A percentile compares a stretch with the other conserved stretches of the same genome.
Evolutionary conservation across 345 rosid genomes (phyloP).

Genomic region (Populus alba): DNA sequence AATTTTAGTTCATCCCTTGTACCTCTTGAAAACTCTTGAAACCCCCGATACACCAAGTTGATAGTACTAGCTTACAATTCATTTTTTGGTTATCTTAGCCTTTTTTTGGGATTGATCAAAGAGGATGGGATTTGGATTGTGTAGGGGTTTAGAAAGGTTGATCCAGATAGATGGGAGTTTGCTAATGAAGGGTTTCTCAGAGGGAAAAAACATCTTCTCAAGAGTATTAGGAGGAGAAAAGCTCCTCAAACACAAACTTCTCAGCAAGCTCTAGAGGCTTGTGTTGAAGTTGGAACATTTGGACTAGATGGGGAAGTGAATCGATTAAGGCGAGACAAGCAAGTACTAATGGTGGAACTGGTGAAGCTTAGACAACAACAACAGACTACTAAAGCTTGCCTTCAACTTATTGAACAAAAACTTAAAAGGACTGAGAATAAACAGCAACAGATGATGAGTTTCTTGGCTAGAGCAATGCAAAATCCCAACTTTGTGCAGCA

Average conservation of each 20-base stretch:
- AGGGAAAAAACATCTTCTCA: conserved; percentile 66
- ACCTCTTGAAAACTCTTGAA: not conserved
- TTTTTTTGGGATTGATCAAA: conserved; percentile 14
- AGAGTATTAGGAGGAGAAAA: conserved; percentile 59
- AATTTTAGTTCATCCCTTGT: not conserved
- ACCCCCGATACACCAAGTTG: too few species aligned
- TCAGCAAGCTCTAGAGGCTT: conserved; percentile 47
- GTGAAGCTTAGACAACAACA: conserved; percentile 66
- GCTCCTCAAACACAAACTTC: conserved; percentile 35
- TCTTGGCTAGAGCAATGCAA: conserved; percentile 68
- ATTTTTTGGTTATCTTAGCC: not conserved
- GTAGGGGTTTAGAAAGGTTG: conserved; percentile 95
- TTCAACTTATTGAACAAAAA: conserved; percentile 52
- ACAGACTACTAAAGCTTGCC: conserved; percentile 46
- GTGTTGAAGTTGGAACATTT: conserved; percentile 66
- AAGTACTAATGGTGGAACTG: conserved; percentile 56
- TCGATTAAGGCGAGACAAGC: conserved; percentile 56
- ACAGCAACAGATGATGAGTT: conserved; percentile 68
- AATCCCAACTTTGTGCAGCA: conserved; percentile 64
- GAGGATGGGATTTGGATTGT: conserved; percentile 25
- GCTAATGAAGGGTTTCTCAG: conserved; percentile 70
- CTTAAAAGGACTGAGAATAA: conserved; percentile 53
- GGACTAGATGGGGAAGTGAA: conserved; percentile 61
- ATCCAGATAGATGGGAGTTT: conserved; percentile 94
- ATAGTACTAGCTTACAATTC: not conserved